phyloP scores from a whole-genome alignment of 768 basidiomycete species.

The Russula compacta region DNA sequence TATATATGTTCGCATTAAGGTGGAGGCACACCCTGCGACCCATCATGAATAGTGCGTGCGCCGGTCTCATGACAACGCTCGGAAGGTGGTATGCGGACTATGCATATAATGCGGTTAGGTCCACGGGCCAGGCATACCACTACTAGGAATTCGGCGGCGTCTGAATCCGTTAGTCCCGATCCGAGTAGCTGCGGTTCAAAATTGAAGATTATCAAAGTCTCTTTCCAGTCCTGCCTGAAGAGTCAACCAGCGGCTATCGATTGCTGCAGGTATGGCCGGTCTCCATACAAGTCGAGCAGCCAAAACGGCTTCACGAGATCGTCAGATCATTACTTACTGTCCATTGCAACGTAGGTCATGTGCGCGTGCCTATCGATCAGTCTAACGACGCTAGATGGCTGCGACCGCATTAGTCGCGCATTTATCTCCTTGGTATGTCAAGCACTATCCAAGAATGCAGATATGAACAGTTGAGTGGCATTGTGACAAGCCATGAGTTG shows the following conservation, averaged over 20 bases:
- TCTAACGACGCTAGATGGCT: slow-evolving; percentile 1
- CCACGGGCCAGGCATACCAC: too few species aligned
- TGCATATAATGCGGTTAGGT: too few species aligned
- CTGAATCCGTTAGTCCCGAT: neutral
- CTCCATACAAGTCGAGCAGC: neutral
- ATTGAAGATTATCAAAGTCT: neutral
- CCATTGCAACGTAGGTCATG: slow-evolving; percentile 12
- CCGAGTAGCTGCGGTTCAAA: neutral
- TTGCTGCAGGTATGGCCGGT: neutral
- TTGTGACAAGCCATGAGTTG: neutral
- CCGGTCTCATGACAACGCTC: neutral
- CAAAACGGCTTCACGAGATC: neutral
- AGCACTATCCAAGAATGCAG: neutral
- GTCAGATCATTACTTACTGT: neutral
- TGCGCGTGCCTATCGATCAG: slow-evolving; percentile 14
- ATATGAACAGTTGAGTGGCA: neutral
- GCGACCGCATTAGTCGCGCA: neutral
- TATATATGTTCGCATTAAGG: slow-evolving; percentile 1
- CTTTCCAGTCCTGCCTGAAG: neutral
- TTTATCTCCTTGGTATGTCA: neutral
- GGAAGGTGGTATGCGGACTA: neutral
- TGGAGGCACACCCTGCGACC: neutral
- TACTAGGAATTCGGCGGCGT: neutral
- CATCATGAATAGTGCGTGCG: neutral
- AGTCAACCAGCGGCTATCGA: neutral